Percentiles rank a stretch among this genome's conserved stretches.
Evolutionary conservation across 345 rosid genomes (phyloP).

Genomic region (Brassica incana): DNA sequence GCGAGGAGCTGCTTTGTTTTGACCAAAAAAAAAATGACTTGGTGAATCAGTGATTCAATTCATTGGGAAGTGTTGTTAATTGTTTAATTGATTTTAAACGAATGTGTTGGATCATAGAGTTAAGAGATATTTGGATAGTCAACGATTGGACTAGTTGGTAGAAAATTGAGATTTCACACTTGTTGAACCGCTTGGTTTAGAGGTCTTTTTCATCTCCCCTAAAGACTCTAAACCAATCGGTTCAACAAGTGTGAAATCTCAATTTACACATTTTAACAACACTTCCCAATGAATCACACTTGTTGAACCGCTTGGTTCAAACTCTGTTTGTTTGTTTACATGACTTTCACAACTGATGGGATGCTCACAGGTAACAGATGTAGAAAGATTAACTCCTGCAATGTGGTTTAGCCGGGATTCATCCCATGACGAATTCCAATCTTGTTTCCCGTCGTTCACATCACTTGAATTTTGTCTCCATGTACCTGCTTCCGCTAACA

Average conservation of each 20-base stretch:
- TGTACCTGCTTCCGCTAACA: slow-evolving; percentile 64
- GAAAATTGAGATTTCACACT: background rate
- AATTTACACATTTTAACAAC: no score
- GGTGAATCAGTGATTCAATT: background rate
- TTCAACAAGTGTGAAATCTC: no score
- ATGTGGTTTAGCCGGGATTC: slow-evolving; percentile 88
- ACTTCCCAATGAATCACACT: no score
- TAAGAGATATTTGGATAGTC: background rate
- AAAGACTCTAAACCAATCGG: no score
- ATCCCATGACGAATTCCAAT: slow-evolving; percentile 76
- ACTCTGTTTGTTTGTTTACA: no score
- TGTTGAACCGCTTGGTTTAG: no score
- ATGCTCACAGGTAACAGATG: slow-evolving; percentile 57
- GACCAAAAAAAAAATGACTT: background rate
- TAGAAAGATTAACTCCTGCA: slow-evolving; percentile 89
- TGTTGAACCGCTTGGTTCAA: no score
- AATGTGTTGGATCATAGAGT: background rate
- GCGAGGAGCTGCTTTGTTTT: background rate
- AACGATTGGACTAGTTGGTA: background rate
- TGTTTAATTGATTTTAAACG: background rate
- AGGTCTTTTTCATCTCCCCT: no score
- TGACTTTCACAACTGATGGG: slow-evolving; percentile 1
- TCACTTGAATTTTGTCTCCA: slow-evolving; percentile 43
- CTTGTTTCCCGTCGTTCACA: slow-evolving; percentile 61
- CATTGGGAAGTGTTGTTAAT: background rate